Evolutionary conservation across 495 filamentous ascomycete species (phyloP).

Genomic region (Aspergillus leporis): DNA sequence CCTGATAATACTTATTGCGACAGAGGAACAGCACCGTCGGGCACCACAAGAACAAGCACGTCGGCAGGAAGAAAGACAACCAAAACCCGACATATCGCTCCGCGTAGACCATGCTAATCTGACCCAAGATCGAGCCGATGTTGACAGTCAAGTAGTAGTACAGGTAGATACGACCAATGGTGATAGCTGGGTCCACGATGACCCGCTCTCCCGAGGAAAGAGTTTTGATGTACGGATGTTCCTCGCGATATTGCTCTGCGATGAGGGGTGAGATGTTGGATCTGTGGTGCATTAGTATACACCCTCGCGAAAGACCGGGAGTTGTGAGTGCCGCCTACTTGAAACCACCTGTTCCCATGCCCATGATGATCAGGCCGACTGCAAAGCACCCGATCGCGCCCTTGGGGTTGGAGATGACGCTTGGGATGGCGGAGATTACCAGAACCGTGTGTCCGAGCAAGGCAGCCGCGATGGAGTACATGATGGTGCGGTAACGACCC

Average conservation of each 20-base stretch:
- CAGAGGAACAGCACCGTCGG: constrained; percentile 64
- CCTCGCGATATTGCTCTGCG: constrained; percentile 51
- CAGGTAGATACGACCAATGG: constrained; percentile 43
- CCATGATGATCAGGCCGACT: constrained; percentile 60
- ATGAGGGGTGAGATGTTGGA: constrained; percentile 63
- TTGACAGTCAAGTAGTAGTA: constrained; percentile 65
- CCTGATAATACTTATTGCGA: constrained; percentile 57
- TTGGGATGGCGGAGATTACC: constrained; percentile 58
- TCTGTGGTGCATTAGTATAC: constrained; percentile 30
- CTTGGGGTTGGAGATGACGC: constrained; percentile 53
- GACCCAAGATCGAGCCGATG: constrained; percentile 56
- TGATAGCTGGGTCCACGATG: constrained; percentile 68
- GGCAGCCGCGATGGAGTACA: constrained; percentile 54
- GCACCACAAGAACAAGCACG: constrained; percentile 54
- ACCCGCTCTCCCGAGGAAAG: constrained; percentile 59
- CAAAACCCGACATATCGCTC: constrained; percentile 78
- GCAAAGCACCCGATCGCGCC: constrained; percentile 58
- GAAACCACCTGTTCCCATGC: constrained; percentile 55
- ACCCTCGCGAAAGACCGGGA: background rate
- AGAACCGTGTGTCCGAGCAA: constrained; percentile 65
- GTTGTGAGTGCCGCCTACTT: constrained; percentile 49
- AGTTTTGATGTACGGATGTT: constrained; percentile 44
- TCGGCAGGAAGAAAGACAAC: constrained; percentile 63
- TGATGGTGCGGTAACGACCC: constrained; percentile 69
- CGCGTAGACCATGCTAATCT: constrained; percentile 58